These are phyloP conservation scores for Platismatia glauca DNA, from an alignment of 495 filamentous ascomycete genomes.

Conservation along the genomic window DNA sequence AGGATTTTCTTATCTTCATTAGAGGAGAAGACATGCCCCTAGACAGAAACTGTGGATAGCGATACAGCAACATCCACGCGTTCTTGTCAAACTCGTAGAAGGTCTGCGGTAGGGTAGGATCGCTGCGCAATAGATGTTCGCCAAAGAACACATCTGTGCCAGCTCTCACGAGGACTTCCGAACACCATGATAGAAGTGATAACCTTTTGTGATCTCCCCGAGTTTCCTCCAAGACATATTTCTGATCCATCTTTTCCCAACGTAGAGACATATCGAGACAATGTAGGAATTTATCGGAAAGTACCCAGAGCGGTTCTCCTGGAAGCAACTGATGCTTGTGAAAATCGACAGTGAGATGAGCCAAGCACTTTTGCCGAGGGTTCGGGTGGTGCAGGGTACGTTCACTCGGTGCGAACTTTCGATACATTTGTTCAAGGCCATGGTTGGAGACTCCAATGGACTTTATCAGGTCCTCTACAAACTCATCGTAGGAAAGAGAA, in stretches of 20 bases:
- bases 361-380: neutral
- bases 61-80: conserved; percentile 26
- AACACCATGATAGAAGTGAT: conserved; percentile 9
- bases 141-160: conserved; percentile 25
- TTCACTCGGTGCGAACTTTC: no score
- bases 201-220: no score
- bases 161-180: conserved; percentile 20
- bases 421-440: no score
- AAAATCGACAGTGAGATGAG: neutral
- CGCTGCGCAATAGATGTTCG: conserved; percentile 21
- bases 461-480: conserved; percentile 20
- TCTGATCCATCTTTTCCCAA: no score
- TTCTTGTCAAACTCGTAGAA: conserved; percentile 25
- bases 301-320: conserved; percentile 13
- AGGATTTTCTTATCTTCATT: conserved; percentile 10
- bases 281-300: conserved; percentile 1
- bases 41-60: conserved; percentile 10
- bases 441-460: conserved; percentile 1
- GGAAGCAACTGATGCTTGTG: conserved; percentile 21
- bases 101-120: conserved; percentile 20
- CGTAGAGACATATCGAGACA: no score
- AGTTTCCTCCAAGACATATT: no score
- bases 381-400: neutral
- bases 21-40: conserved; percentile 14
- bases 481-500: conserved; percentile 24